These are phyloP conservation scores for Geotrichum fermentans DNA, from an alignment of 1,139 yeast species.

Conservation along the genomic window DNA sequence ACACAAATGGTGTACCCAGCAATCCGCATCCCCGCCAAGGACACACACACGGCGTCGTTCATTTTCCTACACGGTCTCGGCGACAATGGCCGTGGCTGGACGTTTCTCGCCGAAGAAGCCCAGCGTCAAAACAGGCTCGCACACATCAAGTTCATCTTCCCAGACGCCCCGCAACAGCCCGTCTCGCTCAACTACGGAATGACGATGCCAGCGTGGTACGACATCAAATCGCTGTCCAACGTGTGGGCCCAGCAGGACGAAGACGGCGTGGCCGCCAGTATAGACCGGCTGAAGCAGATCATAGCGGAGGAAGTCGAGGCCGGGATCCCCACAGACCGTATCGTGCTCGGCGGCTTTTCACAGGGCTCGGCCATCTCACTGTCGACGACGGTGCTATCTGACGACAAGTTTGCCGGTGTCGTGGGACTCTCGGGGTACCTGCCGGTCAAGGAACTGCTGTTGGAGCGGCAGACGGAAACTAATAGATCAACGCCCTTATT, in stretches of 20 bases:
- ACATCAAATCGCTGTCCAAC: conserved; percentile 55
- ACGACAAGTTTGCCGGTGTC: conserved; percentile 70
- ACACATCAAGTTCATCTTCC: conserved; percentile 76
- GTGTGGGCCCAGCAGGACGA: conserved; percentile 50
- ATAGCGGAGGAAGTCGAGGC: conserved; percentile 58
- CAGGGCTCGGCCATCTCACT: conserved; percentile 87
- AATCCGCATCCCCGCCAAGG: conserved; percentile 24
- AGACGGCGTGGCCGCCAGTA: conserved; percentile 57
- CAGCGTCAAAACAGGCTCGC: conserved; percentile 42
- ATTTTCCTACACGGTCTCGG: conserved; percentile 90
- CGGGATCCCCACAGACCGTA: conserved; percentile 65
- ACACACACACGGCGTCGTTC: conserved; percentile 54
- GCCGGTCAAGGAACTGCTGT: conserved; percentile 46
- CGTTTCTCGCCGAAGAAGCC: conserved; percentile 53
- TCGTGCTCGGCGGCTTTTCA: conserved; percentile 87
- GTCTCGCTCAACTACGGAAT: conserved; percentile 64
- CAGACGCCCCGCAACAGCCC: conserved; percentile 76
- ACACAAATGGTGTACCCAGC: conserved; percentile 24
- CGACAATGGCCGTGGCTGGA: conserved; percentile 88
- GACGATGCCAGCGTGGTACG: conserved; percentile 85
- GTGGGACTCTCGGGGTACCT: conserved; percentile 75
- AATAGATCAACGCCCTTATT: conserved; percentile 71
- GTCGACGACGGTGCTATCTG: conserved; percentile 43
- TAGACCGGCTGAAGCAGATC: conserved; percentile 49
- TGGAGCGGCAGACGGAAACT: conserved; percentile 30